Conservation (phyloP, 176 grass and related monocot genomes). For the Elymus sibiricus region DNA sequence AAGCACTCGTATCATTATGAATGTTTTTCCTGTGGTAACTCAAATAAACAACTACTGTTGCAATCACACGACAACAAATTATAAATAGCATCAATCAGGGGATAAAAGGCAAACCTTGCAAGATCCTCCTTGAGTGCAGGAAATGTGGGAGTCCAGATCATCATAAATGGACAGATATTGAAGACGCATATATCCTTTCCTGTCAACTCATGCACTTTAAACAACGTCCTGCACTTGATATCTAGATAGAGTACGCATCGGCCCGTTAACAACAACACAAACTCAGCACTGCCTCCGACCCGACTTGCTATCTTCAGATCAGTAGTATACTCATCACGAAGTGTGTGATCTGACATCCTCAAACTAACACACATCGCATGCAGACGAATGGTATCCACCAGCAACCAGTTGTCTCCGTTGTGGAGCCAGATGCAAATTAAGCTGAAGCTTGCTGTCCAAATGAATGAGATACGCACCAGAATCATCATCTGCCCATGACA, state of each 20-base stretch:
- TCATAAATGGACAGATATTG: background rate
- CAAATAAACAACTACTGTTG: no score
- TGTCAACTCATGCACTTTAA: background rate
- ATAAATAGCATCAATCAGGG: no score
- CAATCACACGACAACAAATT: no score
- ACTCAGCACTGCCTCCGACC: background rate
- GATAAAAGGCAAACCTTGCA: no score
- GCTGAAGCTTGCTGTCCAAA: background rate
- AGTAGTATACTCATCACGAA: background rate
- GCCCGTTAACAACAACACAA: background rate
- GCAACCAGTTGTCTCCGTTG: background rate
- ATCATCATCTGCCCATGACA: background rate
- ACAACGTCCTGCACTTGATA: background rate
- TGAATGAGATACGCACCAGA: background rate
- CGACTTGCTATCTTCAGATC: no score
- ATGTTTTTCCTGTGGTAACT: no score
- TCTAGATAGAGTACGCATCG: background rate
- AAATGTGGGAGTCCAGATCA: no score
- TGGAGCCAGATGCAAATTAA: background rate
- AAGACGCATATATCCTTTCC: background rate
- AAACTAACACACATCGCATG: background rate
- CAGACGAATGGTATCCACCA: background rate
- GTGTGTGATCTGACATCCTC: background rate
- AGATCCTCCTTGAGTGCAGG: no score
- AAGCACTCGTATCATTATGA: no score